Evolutionary conservation across 805 yeast species (phyloP).

Genomic region (Candida nitratophila): DNA sequence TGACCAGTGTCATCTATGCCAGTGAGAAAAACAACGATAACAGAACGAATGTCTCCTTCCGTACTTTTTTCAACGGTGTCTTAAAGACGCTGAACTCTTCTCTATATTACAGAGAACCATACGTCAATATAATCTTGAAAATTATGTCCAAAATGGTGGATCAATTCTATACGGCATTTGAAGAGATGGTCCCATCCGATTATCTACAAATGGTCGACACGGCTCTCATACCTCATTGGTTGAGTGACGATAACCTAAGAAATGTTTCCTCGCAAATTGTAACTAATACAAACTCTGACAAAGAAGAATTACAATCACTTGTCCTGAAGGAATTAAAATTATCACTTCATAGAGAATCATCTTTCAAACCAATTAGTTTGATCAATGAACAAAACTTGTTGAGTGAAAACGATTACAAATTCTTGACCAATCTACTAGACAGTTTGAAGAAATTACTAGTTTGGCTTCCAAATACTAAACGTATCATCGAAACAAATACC

Average conservation of each 20-base stretch:
- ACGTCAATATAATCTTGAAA: constrained; percentile 37
- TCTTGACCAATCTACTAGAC: constrained; percentile 44
- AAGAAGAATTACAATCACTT: neutral
- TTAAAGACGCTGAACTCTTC: constrained; percentile 57
- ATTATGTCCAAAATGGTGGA: constrained; percentile 33
- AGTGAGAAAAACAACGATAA: constrained; percentile 15
- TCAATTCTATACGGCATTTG: constrained; percentile 25
- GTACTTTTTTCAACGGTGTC: constrained; percentile 37
- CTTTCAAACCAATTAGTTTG: constrained; percentile 19
- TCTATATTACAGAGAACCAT: constrained; percentile 47
- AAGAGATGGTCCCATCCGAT: constrained; percentile 16
- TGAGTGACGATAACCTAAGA: constrained; percentile 25
- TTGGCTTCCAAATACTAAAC: constrained; percentile 54
- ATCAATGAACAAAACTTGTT: constrained; percentile 40
- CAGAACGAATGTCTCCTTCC: constrained; percentile 38
- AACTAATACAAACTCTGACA: constrained; percentile 8
- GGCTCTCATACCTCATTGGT: constrained; percentile 25
- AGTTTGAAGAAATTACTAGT: constrained; percentile 49
- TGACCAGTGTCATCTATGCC: constrained; percentile 30
- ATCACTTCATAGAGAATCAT: no score
- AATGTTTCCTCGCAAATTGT: constrained; percentile 26
- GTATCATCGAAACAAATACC: constrained; percentile 21
- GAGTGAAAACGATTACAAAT: constrained; percentile 43
- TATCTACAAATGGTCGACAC: constrained; percentile 5
- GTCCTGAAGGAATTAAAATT: neutral